phyloP scores from a whole-genome alignment of 352 stramenopile genomes.

The Elongisporangium undulatum region DNA sequence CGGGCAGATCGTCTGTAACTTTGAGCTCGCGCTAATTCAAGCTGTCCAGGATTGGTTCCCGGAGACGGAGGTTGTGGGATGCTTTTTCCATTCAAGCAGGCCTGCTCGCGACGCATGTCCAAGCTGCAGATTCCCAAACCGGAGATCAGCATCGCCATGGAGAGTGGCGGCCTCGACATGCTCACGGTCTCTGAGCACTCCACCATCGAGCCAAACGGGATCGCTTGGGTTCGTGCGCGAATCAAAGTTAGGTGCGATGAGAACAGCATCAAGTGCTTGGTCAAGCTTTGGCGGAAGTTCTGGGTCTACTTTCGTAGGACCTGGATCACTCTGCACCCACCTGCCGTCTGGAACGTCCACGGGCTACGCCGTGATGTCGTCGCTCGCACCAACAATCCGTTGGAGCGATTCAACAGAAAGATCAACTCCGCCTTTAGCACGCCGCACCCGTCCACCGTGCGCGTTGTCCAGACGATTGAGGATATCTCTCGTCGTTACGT shows the following conservation, averaged over 20 bases:
- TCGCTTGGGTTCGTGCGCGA: background rate
- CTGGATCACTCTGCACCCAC: conserved; percentile 8
- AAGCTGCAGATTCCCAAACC: conserved; percentile 7
- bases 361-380: conserved; percentile 6
- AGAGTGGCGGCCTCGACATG: conserved; percentile 1
- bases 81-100: conserved; percentile 25
- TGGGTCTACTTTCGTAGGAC: conserved; percentile 15
- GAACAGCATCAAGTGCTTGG: background rate
- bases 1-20: conserved; percentile 9
- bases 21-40: conserved; percentile 10
- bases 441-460: conserved; percentile 5
- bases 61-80: conserved; percentile 1
- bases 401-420: conserved; percentile 17
- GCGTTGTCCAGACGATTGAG: conserved; percentile 10
- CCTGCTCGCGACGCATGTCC: conserved; percentile 8
- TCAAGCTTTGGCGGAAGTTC: conserved; percentile 3
- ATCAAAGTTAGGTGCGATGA: background rate
- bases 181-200: conserved; percentile 3
- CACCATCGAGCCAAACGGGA: conserved; percentile 1
- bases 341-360: conserved; percentile 11
- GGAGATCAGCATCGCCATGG: conserved; percentile 4
- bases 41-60: conserved; percentile 12
- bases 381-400: conserved; percentile 15
- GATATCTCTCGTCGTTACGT: conserved; percentile 3
- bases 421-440: conserved; percentile 9